Evolutionary conservation across 345 rosid genomes (phyloP).

Genomic region (Tarenaya hassleriana): DNA sequence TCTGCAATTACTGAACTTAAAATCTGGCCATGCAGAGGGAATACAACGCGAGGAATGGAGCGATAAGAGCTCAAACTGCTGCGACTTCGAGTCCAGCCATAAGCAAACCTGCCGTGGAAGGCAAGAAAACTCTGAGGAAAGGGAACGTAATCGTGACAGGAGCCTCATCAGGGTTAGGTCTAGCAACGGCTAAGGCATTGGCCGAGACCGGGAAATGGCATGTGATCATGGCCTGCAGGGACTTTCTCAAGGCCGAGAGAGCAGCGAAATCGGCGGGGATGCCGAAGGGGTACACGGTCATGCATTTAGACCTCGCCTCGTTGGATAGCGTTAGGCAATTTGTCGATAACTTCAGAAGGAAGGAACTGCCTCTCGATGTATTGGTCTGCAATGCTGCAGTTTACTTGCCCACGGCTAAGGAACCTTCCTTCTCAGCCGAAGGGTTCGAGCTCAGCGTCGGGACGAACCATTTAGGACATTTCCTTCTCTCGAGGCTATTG

Average conservation of each 20-base stretch:
- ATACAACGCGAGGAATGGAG: constrained; percentile 34
- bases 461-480: constrained; percentile 93
- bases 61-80: constrained; percentile 54
- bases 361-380: constrained; percentile 69
- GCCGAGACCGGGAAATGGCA: constrained; percentile 91
- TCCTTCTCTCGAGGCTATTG: constrained; percentile 72
- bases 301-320: constrained; percentile 94
- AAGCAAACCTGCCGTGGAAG: constrained; percentile 34
- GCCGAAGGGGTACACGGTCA: constrained; percentile 67
- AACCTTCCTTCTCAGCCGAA: constrained; percentile 88
- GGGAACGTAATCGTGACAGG: constrained; percentile 72
- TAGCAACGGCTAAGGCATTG: constrained; percentile 78
- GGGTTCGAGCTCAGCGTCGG: constrained; percentile 94
- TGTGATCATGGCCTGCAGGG: constrained; percentile 86
- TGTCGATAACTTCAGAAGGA: constrained; percentile 54
- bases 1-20: no score
- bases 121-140: constrained; percentile 75
- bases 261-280: constrained; percentile 82
- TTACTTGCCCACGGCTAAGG: constrained; percentile 84
- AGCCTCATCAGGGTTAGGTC: constrained; percentile 80
- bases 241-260: constrained; percentile 83
- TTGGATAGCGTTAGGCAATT: constrained; percentile 87
- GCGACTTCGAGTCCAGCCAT: constrained; percentile 55
- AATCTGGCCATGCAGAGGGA: constrained; percentile 37
- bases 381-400: constrained; percentile 94